These are phyloP conservation scores for Carpinus viminea DNA, from an alignment of 306 rosid species.

Conservation along the genomic window DNA sequence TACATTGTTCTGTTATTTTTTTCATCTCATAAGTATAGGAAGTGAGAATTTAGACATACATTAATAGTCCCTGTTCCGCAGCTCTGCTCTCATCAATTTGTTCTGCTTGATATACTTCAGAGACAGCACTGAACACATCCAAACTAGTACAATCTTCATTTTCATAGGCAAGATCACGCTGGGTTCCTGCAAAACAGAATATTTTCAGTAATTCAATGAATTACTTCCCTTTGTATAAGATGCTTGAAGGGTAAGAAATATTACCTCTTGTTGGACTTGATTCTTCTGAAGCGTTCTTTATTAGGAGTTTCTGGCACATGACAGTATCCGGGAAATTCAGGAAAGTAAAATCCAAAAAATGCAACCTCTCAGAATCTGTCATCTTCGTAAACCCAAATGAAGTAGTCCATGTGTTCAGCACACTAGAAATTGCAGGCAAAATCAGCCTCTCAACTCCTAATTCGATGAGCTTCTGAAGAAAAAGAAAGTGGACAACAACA, in stretches of 20 bases:
- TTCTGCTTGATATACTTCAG: slow-evolving; percentile 54
- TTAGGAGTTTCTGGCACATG: slow-evolving; percentile 78
- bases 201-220: slow-evolving; percentile 5
- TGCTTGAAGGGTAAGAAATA: slow-evolving; percentile 12
- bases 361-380: slow-evolving; percentile 56
- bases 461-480: slow-evolving; percentile 60
- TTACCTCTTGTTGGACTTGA: slow-evolving; percentile 38
- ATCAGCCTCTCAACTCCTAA: slow-evolving; percentile 79
- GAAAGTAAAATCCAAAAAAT: slow-evolving; percentile 67
- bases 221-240: not conserved
- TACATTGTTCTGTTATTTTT: not conserved
- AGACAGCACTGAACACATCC: slow-evolving; percentile 35
- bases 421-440: slow-evolving; percentile 79
- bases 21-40: slow-evolving; percentile 12
- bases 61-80: slow-evolving; percentile 27
- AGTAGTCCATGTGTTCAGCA: slow-evolving; percentile 73
- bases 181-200: slow-evolving; percentile 40
- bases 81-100: slow-evolving; percentile 37
- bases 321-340: slow-evolving; percentile 71
- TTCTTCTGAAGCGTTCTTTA: slow-evolving; percentile 32
- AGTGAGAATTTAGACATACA: slow-evolving; percentile 53
- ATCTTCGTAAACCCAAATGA: slow-evolving; percentile 76
- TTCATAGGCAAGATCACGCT: slow-evolving; percentile 22
- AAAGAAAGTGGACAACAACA: slow-evolving; percentile 16
- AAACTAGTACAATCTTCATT: slow-evolving; percentile 13